Evolutionary conservation across 306 rosid genomes (phyloP), one percentile per base, ranked within the genome.

Genomic region (Pterocarpus santalinus): DNA sequence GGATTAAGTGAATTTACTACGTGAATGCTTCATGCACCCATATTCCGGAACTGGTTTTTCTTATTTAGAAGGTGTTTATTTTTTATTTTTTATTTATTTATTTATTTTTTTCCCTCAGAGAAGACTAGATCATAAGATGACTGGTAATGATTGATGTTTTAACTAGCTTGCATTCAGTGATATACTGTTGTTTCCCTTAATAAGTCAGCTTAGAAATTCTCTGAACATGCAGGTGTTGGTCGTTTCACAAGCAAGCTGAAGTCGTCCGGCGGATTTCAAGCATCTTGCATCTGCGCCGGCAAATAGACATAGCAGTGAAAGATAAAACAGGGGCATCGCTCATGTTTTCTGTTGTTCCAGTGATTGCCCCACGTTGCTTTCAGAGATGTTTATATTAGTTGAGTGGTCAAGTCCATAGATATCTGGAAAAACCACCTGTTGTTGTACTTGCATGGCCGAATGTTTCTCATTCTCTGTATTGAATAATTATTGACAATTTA

Each of bases 161-260:
- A 35, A 4, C 55, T 52, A 30, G 52, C 38, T 7, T 16, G 9
- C 7, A 32, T 6, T 34, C 44, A 16, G 12, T 30, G 64, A 3
- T 76, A 49, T n/a, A 4, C n/a, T 39, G 36, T 52, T 60, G 39
- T 70, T 64, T 65, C 43, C 53, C 34, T 62, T 68, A 16, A 13
- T 22, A 58, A 78, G 44, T 60, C 61, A 51, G 15, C 56, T 82
- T 14, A 79, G n/a, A 81, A 72, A 7, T 61, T 73, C 1, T 69
- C 22, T 71, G 52, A 79, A 55, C 68, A 16, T 74, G 82, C 82
- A 79, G 80, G 87, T 63, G 33, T 51, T 65, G 60, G 5, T 34
- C 33, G 8, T 82, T 60, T 65, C 68, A 7, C 74, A 58, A 73
- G 83, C 77, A 73, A 69, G 69, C 51, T 63, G 81, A 64, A 61